Conservation (phyloP, 192 early-diverging fungal genomes). For the Mortierella claussenii region DNA sequence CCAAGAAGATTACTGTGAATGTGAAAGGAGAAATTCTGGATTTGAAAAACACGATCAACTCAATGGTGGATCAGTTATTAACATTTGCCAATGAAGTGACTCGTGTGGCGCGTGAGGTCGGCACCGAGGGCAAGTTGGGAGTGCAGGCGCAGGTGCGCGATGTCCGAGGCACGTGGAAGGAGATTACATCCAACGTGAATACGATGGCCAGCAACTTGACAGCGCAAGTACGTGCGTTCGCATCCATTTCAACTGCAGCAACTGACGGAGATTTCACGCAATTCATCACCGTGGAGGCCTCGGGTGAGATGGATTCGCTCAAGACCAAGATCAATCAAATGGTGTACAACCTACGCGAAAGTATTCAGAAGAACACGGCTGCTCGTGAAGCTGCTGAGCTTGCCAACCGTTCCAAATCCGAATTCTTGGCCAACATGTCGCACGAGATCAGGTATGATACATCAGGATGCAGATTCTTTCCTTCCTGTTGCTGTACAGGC, state of each 20-base stretch:
- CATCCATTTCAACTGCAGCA: constrained; percentile 77
- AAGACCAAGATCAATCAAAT: constrained; percentile 89
- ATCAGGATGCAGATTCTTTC: not conserved
- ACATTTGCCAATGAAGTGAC: constrained; percentile 73
- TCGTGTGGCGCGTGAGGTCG: constrained; percentile 79
- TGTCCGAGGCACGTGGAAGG: constrained; percentile 83
- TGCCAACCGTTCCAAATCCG: constrained; percentile 82
- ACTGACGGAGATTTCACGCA: constrained; percentile 77
- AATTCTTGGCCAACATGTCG: constrained; percentile 75
- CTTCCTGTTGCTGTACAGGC: no score
- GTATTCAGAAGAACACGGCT: constrained; percentile 80
- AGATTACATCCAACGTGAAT: constrained; percentile 80
- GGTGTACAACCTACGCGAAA: constrained; percentile 79
- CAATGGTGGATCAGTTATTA: constrained; percentile 71
- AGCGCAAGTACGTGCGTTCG: constrained; percentile 85
- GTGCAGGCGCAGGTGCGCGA: constrained; percentile 78
- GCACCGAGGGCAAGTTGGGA: constrained; percentile 82
- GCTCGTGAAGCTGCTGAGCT: constrained; percentile 84
- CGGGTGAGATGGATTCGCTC: constrained; percentile 87
- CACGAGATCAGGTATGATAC: constrained; percentile 54
- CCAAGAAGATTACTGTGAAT: constrained; percentile 68
- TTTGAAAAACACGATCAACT: constrained; percentile 78
- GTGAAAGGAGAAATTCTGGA: constrained; percentile 76
- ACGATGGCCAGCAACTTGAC: constrained; percentile 79
- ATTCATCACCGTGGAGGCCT: constrained; percentile 81